A percentile compares a stretch with the other conserved stretches of the same genome.
These are phyloP conservation scores for Pontederia crassipes DNA, from an alignment of 176 grass and related monocot species.

Conservation along the genomic window DNA sequence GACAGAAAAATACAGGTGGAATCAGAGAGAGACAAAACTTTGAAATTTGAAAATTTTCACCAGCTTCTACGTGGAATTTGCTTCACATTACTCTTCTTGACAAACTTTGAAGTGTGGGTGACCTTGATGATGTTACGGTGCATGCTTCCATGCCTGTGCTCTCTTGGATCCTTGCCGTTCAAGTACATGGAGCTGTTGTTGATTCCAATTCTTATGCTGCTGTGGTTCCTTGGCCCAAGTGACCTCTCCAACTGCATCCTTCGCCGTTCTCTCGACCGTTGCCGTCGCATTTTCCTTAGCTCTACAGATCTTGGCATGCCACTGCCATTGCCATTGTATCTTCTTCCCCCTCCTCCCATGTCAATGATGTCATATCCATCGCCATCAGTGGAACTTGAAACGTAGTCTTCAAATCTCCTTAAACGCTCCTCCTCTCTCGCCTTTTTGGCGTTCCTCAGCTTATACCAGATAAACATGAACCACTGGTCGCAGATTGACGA, in stretches of 20 bases:
- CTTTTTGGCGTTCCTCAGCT: constrained; percentile 18
- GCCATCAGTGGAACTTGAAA: constrained; percentile 17
- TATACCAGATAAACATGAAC: constrained; percentile 26
- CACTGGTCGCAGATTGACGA: constrained; percentile 22
- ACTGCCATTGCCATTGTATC: not conserved
- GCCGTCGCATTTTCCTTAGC: constrained; percentile 18
- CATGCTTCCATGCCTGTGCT: constrained; percentile 3
- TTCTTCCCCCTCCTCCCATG: not conserved
- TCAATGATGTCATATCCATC: not conserved
- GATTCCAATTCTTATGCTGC: constrained; percentile 17
- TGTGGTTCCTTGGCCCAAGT: constrained; percentile 28
- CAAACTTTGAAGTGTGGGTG: constrained; percentile 37
- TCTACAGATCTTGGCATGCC: not conserved
- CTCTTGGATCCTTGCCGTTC: constrained; percentile 13
- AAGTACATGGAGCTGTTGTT: constrained; percentile 13
- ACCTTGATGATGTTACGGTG: constrained; percentile 40
- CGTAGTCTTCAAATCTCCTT: constrained; percentile 23
- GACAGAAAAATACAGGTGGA: too few relatives aligned
- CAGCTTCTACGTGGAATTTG: constrained; percentile 16
- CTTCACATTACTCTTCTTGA: constrained; percentile 28
- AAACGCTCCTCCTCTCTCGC: constrained; percentile 8
- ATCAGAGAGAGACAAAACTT: too few relatives aligned
- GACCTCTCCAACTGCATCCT: constrained; percentile 37
- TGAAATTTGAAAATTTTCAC: too few relatives aligned
- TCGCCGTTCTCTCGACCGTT: constrained; percentile 19